A percentile compares a stretch with the other conserved stretches of the same genome.
These are phyloP conservation scores for Taiozyma sp. DNA, from an alignment of 1,139 yeast species.

Conservation along the genomic window DNA sequence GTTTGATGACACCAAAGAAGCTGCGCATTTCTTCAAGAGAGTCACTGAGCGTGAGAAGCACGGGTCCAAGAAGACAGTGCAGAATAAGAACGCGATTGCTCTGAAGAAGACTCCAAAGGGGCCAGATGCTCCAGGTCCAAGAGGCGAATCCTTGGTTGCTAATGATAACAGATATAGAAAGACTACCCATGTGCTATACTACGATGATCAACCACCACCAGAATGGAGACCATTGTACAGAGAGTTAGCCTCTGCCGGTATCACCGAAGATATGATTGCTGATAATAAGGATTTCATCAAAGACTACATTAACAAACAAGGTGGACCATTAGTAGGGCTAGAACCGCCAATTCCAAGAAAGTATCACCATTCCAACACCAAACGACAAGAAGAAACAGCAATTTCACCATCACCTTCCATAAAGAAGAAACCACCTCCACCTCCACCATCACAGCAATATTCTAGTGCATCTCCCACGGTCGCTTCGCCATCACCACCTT, in stretches of 20 bases:
- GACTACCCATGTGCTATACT: constrained; percentile 58
- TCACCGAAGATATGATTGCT: constrained; percentile 85
- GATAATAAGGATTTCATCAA: constrained; percentile 81
- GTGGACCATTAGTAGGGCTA: constrained; percentile 80
- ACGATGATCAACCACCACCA: constrained; percentile 78
- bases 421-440: constrained; percentile 44
- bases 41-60: constrained; percentile 74
- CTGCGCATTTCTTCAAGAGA: constrained; percentile 75
- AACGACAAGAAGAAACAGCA: constrained; percentile 1
- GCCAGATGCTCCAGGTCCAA: constrained; percentile 54
- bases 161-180: constrained; percentile 53
- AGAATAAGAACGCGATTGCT: constrained; percentile 85
- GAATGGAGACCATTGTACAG: constrained; percentile 79
- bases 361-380: constrained; percentile 28
- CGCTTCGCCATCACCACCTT: constrained; percentile 14
- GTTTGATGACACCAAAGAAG: constrained; percentile 88
- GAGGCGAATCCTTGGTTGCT: constrained; percentile 49
- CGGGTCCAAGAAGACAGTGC: constrained; percentile 80
- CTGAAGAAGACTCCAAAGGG: constrained; percentile 47
- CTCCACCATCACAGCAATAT: constrained; percentile 34
- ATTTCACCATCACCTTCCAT: constrained; percentile 22
- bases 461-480: constrained; percentile 14
- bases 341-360: constrained; percentile 83
- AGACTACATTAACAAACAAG: constrained; percentile 69
- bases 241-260: constrained; percentile 75